These are phyloP conservation scores for Pseudozyma tsukubaensis DNA, from an alignment of 1,284 basidiomycete species.

Conservation along the genomic window DNA sequence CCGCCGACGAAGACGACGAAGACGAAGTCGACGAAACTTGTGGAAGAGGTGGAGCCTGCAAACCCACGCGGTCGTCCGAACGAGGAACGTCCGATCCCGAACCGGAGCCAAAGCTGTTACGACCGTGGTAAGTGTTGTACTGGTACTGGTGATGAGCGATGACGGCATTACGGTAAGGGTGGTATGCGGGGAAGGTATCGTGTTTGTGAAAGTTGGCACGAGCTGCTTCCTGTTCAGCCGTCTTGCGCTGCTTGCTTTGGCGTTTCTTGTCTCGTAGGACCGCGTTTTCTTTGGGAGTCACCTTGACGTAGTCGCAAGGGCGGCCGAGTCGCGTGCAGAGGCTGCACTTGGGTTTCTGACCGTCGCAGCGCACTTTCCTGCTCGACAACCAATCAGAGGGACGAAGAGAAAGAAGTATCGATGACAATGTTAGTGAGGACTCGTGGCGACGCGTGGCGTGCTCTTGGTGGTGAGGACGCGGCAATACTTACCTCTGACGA, in stretches of 20 bases:
- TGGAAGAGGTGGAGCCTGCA: slow-evolving; percentile 8
- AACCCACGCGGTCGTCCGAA: too few relatives aligned
- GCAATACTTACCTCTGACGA: slow-evolving; percentile 24
- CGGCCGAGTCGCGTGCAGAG: slow-evolving; percentile 19
- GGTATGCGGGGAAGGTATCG: slow-evolving; percentile 25
- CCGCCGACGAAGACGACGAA: not conserved
- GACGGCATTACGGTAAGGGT: slow-evolving; percentile 15
- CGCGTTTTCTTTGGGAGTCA: slow-evolving; percentile 26
- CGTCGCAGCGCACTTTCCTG: slow-evolving; percentile 33
- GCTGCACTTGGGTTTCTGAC: slow-evolving; percentile 20
- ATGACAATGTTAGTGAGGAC: slow-evolving; percentile 6
- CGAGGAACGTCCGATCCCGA: too few relatives aligned
- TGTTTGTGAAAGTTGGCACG: slow-evolving; percentile 18
- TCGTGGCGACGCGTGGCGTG: slow-evolving; percentile 14
- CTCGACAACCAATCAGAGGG: not conserved
- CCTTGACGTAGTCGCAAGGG: slow-evolving; percentile 26
- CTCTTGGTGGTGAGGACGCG: not conserved
- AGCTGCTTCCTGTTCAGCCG: slow-evolving; percentile 15
- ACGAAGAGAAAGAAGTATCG: not conserved
- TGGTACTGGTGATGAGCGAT: not conserved
- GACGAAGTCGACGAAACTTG: not conserved
- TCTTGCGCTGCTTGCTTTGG: slow-evolving; percentile 14
- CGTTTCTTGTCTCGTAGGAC: slow-evolving; percentile 30
- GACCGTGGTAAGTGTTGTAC: too few relatives aligned
- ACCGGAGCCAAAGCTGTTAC: slow-evolving; percentile 4